These are phyloP conservation scores for Polyporus tsugae DNA, from an alignment of 1,284 basidiomycete genomes.

Conservation along the genomic window DNA sequence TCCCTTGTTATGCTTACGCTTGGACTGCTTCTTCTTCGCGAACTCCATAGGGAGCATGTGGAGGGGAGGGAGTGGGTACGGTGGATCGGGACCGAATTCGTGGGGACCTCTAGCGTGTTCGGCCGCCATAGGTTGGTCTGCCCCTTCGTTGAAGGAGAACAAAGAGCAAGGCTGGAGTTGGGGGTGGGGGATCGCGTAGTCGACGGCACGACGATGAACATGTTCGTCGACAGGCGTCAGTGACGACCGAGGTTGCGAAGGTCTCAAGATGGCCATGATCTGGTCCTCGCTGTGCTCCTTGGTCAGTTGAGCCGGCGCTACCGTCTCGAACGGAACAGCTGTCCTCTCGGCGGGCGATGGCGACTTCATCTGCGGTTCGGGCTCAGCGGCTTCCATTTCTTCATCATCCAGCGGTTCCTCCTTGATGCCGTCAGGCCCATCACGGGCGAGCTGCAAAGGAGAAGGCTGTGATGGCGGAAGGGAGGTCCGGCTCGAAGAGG, in stretches of 20 bases:
- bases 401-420: constrained; percentile 29
- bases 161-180: background rate
- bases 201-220: constrained; percentile 6
- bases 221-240: constrained; percentile 14
- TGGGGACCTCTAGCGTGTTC: constrained; percentile 11
- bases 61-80: constrained; percentile 69
- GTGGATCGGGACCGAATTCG: constrained; percentile 42
- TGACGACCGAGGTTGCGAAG: constrained; percentile 16
- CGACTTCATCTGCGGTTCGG: constrained; percentile 1
- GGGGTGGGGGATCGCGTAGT: constrained; percentile 29
- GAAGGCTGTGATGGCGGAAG: constrained; percentile 23
- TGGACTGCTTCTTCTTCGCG: constrained; percentile 65
- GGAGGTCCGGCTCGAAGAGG: constrained; percentile 17
- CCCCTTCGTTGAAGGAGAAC: constrained; percentile 19
- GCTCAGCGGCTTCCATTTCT: constrained; percentile 23
- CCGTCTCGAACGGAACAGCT: constrained; percentile 7
- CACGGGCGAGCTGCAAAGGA: background rate
- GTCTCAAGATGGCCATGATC: constrained; percentile 26
- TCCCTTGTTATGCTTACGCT: constrained; percentile 59
- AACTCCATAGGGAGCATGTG: constrained; percentile 70
- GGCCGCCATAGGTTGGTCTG: constrained; percentile 36
- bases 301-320: constrained; percentile 13
- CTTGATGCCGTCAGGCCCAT: constrained; percentile 21
- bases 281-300: constrained; percentile 28
- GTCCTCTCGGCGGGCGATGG: constrained; percentile 9